A percentile compares a stretch with the other conserved stretches of the same genome.
These are phyloP conservation scores for Daldinia vernicosa DNA, from an alignment of 495 filamentous ascomycete genomes.

Conservation along the genomic window DNA sequence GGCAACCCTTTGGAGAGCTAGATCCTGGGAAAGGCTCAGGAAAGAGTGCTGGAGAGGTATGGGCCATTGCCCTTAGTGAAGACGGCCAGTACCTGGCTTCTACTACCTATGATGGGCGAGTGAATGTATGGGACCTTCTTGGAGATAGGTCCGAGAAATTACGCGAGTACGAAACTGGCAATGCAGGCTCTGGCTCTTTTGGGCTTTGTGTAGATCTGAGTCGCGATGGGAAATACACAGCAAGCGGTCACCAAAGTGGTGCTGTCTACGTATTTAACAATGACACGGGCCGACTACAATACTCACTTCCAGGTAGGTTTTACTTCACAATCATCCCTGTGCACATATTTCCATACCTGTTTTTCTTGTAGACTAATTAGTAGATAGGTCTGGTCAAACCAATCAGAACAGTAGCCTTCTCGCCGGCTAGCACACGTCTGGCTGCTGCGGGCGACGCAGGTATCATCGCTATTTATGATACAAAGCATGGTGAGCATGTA, in stretches of 20 bases:
- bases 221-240: slow-evolving; percentile 82
- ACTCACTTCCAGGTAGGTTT: slow-evolving; percentile 79
- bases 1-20: slow-evolving; percentile 54
- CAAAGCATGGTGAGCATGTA: slow-evolving; percentile 89
- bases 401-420: slow-evolving; percentile 84
- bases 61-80: slow-evolving; percentile 85
- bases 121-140: slow-evolving; percentile 85
- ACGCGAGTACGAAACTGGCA: slow-evolving; percentile 87
- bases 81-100: slow-evolving; percentile 84
- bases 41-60: slow-evolving; percentile 70
- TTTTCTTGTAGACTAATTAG: slow-evolving; percentile 17
- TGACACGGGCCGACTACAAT: slow-evolving; percentile 81
- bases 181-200: slow-evolving; percentile 69
- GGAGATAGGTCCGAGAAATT: slow-evolving; percentile 64
- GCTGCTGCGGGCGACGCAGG: slow-evolving; percentile 93
- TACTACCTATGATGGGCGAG: slow-evolving; percentile 81
- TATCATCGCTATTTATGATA: slow-evolving; percentile 90
- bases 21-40: slow-evolving; percentile 45
- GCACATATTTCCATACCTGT: neutral
- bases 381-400: slow-evolving; percentile 80
- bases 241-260: slow-evolving; percentile 92
- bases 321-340: neutral
- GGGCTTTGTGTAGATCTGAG: slow-evolving; percentile 85
- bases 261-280: slow-evolving; percentile 96
- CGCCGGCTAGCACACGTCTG: slow-evolving; percentile 80